Percentiles rank a stretch among this genome's conserved stretches.
Conservation (phyloP, 306 rosid genomes). For the Rosa persica region DNA sequence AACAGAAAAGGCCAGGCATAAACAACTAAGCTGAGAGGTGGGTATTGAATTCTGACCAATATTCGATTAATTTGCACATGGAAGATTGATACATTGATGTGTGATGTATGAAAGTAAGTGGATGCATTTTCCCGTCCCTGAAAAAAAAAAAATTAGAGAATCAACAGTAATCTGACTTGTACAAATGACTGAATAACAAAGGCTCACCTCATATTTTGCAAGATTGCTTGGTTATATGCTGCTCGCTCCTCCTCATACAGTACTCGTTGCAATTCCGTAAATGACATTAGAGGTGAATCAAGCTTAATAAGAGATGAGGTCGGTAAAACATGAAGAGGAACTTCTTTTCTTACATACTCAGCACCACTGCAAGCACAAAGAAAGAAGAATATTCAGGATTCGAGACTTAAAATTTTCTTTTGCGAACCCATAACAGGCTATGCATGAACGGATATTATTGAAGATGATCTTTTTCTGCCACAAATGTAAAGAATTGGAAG, state of each 20-base stretch:
- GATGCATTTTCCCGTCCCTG: slow-evolving; percentile 93
- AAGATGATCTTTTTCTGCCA: background rate
- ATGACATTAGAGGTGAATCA: slow-evolving; percentile 70
- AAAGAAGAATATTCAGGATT: slow-evolving; percentile 27
- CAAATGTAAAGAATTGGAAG: background rate
- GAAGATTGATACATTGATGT: slow-evolving; percentile 97
- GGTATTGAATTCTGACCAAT: slow-evolving; percentile 64
- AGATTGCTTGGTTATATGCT: slow-evolving; percentile 87
- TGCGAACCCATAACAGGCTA: slow-evolving; percentile 13
- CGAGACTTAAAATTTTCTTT: slow-evolving; percentile 23
- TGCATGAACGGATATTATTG: background rate
- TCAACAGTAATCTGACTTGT: slow-evolving; percentile 5
- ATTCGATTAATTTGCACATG: slow-evolving; percentile 93
- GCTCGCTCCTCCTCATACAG: slow-evolving; percentile 87
- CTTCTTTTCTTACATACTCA: slow-evolving; percentile 79
- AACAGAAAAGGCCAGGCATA: slow-evolving; percentile 5
- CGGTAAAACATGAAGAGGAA: slow-evolving; percentile 83
- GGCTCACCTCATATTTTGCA: slow-evolving; percentile 71
- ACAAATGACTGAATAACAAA: slow-evolving; percentile 22
- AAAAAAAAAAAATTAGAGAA: background rate
- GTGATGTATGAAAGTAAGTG: slow-evolving; percentile 87
- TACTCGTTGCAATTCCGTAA: slow-evolving; percentile 81
- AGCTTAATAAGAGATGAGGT: slow-evolving; percentile 62
- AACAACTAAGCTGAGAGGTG: slow-evolving; percentile 15
- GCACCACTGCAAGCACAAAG: slow-evolving; percentile 76